Percentiles rank a stretch among this genome's conserved stretches.
Evolutionary conservation across 2,329 filamentous ascomycete genomes (phyloP).

Genomic region (Lecanicillium sp.): DNA sequence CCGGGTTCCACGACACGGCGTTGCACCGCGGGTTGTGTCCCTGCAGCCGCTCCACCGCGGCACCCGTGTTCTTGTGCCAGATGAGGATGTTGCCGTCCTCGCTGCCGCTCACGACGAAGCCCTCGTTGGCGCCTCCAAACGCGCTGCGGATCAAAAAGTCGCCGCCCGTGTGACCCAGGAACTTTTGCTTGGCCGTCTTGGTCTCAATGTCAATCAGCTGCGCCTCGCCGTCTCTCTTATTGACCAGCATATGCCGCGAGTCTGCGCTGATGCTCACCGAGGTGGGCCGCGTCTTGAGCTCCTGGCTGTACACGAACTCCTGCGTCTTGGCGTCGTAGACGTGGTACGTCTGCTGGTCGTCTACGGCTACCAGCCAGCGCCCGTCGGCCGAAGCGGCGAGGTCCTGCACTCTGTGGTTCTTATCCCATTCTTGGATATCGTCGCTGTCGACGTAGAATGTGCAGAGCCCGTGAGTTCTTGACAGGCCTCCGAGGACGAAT

Average conservation of each 20-base stretch:
- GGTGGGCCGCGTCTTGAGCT: slow-evolving; percentile 60
- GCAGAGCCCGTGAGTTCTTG: slow-evolving; percentile 58
- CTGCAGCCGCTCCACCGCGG: slow-evolving; percentile 66
- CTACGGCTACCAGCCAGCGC: slow-evolving; percentile 71
- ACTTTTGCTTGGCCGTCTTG: slow-evolving; percentile 65
- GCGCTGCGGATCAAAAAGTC: slow-evolving; percentile 73
- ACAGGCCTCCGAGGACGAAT: slow-evolving; percentile 75
- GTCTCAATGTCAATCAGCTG: slow-evolving; percentile 72
- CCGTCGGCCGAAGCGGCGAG: slow-evolving; percentile 79
- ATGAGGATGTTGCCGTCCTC: slow-evolving; percentile 76
- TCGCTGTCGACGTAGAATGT: slow-evolving; percentile 64
- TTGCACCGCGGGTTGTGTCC: slow-evolving; percentile 78
- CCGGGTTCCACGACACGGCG: slow-evolving; percentile 82
- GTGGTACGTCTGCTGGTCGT: slow-evolving; percentile 62
- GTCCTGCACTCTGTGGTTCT: slow-evolving; percentile 72
- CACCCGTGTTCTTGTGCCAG: slow-evolving; percentile 82
- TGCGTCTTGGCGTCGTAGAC: slow-evolving; percentile 76
- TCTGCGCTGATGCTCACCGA: slow-evolving; percentile 78
- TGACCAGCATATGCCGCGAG: slow-evolving; percentile 75
- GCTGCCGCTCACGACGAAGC: slow-evolving; percentile 85
- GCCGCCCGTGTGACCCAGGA: slow-evolving; percentile 67
- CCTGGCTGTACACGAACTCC: slow-evolving; percentile 68
- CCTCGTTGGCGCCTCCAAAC: slow-evolving; percentile 87
- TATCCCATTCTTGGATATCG: slow-evolving; percentile 59
- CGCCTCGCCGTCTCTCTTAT: slow-evolving; percentile 70